Evolutionary conservation across 2,329 filamentous ascomycete genomes (phyloP).

Genomic region (Colletotrichum simmondsii): DNA sequence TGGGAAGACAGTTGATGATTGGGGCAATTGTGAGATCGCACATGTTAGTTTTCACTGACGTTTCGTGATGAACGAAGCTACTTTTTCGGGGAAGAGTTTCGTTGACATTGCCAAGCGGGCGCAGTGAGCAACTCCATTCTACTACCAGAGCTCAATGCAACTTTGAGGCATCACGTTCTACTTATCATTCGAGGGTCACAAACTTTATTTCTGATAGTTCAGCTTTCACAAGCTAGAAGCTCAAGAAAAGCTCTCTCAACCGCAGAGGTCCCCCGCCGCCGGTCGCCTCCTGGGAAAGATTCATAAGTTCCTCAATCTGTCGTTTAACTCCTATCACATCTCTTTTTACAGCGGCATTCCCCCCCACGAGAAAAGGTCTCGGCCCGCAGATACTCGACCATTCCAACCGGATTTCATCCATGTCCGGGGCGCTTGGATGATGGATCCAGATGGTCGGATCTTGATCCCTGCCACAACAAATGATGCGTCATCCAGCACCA

Average conservation of each 20-base stretch:
- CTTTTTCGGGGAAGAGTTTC: not conserved
- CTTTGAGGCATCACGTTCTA: not conserved
- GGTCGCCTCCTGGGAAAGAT: too few relatives aligned
- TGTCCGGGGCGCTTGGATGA: not conserved
- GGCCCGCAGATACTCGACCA: not conserved
- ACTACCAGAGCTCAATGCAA: not conserved
- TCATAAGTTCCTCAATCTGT: too few relatives aligned
- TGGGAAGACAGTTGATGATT: not conserved
- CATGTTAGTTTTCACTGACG: not conserved
- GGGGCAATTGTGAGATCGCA: not conserved
- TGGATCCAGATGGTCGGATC: not conserved
- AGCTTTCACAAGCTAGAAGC: not conserved
- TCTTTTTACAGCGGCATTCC: not conserved
- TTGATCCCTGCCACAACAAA: not conserved
- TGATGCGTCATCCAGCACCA: not conserved
- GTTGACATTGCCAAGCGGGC: not conserved
- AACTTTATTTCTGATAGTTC: not conserved
- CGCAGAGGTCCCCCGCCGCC: not conserved
- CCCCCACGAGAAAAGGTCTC: not conserved
- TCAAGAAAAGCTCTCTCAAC: not conserved
- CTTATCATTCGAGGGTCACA: not conserved
- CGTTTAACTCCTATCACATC: not conserved
- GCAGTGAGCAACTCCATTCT: not conserved
- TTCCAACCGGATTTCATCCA: not conserved
- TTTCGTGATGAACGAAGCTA: not conserved